These are phyloP conservation scores for Aureobasidium sp. DNA, from an alignment of 2,329 filamentous ascomycete genomes.

Conservation along the genomic window DNA sequence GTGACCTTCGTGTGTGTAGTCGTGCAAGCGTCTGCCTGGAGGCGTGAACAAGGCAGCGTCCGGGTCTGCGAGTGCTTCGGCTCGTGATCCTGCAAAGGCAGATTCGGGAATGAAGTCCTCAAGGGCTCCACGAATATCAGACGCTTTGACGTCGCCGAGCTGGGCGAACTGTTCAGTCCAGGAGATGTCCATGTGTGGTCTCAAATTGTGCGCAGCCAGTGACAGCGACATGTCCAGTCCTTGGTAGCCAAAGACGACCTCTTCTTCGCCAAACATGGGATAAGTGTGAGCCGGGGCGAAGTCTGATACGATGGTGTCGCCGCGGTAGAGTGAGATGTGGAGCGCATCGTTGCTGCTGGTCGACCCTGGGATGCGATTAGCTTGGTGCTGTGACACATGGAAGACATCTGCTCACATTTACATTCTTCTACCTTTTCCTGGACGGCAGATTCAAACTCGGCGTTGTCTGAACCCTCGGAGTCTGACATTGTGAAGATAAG, in stretches of 20 bases:
- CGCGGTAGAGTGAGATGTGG: slow-evolving; percentile 52
- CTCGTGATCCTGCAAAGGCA: slow-evolving; percentile 20
- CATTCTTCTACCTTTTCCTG: slow-evolving; percentile 18
- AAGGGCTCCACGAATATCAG: slow-evolving; percentile 61
- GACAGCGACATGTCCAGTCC: slow-evolving; percentile 68
- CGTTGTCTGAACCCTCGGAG: slow-evolving; percentile 12
- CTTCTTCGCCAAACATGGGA: slow-evolving; percentile 85
- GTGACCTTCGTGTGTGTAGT: slow-evolving; percentile 54
- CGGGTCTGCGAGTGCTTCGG: slow-evolving; percentile 25
- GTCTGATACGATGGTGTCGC: slow-evolving; percentile 49
- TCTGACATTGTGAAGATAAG: slow-evolving; percentile 5
- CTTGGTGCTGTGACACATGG: neutral
- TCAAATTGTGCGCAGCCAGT: slow-evolving; percentile 66
- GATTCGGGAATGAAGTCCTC: slow-evolving; percentile 59
- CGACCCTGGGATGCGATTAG: slow-evolving; percentile 38
- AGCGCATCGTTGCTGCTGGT: slow-evolving; percentile 56
- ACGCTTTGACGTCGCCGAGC: slow-evolving; percentile 60
- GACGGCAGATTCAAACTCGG: slow-evolving; percentile 12
- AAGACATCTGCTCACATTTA: neutral
- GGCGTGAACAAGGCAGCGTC: slow-evolving; percentile 57
- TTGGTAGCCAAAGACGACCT: slow-evolving; percentile 86
- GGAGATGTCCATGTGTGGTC: slow-evolving; percentile 64
- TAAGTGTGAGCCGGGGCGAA: slow-evolving; percentile 90
- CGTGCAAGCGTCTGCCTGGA: slow-evolving; percentile 64
- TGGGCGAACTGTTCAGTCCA: slow-evolving; percentile 65